Conservation (phyloP, 2,329 filamentous ascomycete species). For the Beauveria brongniartii region DNA sequence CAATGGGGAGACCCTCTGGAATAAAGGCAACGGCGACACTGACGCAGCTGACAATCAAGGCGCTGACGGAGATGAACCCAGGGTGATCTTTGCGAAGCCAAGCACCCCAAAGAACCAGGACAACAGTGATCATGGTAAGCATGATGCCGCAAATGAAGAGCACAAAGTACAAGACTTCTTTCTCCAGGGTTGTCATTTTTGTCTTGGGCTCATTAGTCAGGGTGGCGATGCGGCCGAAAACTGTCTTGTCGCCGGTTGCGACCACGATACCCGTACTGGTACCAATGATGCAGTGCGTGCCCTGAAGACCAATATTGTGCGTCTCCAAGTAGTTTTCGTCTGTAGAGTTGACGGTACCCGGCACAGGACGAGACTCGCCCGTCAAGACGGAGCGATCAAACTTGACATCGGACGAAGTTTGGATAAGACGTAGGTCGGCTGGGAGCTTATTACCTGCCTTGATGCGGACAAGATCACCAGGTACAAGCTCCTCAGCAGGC, state of each 20-base stretch:
- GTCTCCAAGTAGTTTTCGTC: slow-evolving; percentile 72
- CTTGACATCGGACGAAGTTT: slow-evolving; percentile 60
- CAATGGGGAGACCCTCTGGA: slow-evolving; percentile 64
- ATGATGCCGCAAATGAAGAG: slow-evolving; percentile 61
- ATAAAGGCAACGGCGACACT: slow-evolving; percentile 68
- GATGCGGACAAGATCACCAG: slow-evolving; percentile 61
- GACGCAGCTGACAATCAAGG: slow-evolving; percentile 65
- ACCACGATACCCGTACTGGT: slow-evolving; percentile 60
- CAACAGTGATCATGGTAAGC: slow-evolving; percentile 53
- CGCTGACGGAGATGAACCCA: slow-evolving; percentile 63
- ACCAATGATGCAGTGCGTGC: slow-evolving; percentile 70
- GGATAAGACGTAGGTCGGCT: slow-evolving; percentile 62
- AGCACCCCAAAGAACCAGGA: slow-evolving; percentile 59
- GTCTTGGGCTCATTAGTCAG: slow-evolving; percentile 62
- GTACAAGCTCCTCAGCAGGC: slow-evolving; percentile 55
- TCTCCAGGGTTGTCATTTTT: slow-evolving; percentile 61
- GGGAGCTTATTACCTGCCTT: slow-evolving; percentile 67
- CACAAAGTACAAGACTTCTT: slow-evolving; percentile 67
- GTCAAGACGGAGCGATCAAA: slow-evolving; percentile 67
- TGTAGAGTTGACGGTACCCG: slow-evolving; percentile 55
- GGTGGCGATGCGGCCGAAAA: slow-evolving; percentile 69
- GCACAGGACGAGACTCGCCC: slow-evolving; percentile 58
- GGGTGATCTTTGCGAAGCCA: slow-evolving; percentile 63
- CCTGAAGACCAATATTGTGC: slow-evolving; percentile 66
- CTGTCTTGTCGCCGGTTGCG: slow-evolving; percentile 62